Conservation (phyloP, 2,329 filamentous ascomycete species). For the Cytospora leucostoma region DNA sequence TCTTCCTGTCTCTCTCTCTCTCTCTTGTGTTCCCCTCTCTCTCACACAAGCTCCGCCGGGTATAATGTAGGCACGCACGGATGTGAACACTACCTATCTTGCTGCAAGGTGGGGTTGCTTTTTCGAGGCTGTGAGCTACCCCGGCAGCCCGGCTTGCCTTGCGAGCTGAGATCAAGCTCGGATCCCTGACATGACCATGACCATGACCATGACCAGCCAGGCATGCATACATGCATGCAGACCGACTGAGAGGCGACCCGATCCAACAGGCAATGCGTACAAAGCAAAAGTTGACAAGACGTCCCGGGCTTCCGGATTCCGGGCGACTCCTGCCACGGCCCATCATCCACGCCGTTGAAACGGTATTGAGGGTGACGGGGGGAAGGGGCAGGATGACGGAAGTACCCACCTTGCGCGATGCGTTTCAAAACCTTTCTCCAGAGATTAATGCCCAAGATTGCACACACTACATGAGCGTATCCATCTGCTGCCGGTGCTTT, state of each 20-base stretch:
- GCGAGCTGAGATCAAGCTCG: slow-evolving; percentile 22
- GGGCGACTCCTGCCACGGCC: slow-evolving; percentile 13
- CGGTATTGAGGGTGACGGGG: neutral
- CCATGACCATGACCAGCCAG: slow-evolving; percentile 2
- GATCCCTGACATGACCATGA: slow-evolving; percentile 16
- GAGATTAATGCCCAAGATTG: too few species aligned
- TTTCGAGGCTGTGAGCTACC: slow-evolving; percentile 15
- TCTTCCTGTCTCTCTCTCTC: too few species aligned
- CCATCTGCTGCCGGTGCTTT: neutral
- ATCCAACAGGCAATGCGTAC: slow-evolving; percentile 6
- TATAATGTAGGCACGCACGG: slow-evolving; percentile 5
- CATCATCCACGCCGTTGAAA: neutral
- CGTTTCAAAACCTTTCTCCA: neutral
- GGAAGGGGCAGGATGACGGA: slow-evolving; percentile 12
- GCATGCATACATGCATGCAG: neutral
- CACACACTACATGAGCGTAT: too few species aligned
- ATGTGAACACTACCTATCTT: neutral
- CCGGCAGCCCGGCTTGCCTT: slow-evolving; percentile 17
- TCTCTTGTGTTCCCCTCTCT: neutral
- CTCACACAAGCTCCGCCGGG: neutral
- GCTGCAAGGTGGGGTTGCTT: neutral
- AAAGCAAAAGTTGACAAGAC: slow-evolving; percentile 11
- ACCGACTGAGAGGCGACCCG: neutral
- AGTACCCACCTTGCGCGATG: slow-evolving; percentile 11
- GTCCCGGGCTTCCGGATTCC: slow-evolving; percentile 18